Evolutionary conservation across 345 rosid species (phyloP), one percentile per base, ranked within the genome.

Genomic region (Citrus mangshanensis): DNA sequence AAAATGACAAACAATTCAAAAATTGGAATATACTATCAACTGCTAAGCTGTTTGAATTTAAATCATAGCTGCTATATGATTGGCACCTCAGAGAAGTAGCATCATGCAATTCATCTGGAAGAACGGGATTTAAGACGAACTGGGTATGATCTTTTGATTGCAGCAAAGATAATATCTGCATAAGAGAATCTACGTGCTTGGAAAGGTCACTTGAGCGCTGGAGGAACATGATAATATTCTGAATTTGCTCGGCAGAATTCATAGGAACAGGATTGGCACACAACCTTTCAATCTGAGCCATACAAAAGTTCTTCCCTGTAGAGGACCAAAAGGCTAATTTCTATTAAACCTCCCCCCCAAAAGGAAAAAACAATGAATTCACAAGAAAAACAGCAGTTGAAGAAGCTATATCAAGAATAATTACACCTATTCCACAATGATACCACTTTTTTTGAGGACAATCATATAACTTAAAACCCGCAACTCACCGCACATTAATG

Each of bases 171-270:
- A 92, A 72, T 75, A 92, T 84, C 85, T 89, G 92, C 89, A 89
- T 66, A 81, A 94, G 89, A 72, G 86, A 87, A 81, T 90, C 97
- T 58, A 91, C 78, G 77, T 94, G 97, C 81, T 85, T 81, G 82
- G 97, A 84, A n/a, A 92, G 91, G 66, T 86, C 93, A 8, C 88
- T 93, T 19, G 95, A 92, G 35, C 49, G 84, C 81, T 86, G 94
- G 76, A 96, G 97, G 86, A 96, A 94, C 91, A 88, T 80, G 22
- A 90, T 74, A 68, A 91, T 82, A 75, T 84, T 85, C 81, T 90
- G 99, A 78, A 94, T 90, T 86, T 89, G 93, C 86, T 90, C 97
- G 9, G 85, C 77, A 22, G 95, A 88, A 73, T 77, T 83, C 37
- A 89, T 10, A 55, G 88, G 83, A 80, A 73, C 81, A 22, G 91